These are phyloP conservation scores for Pseudocercospora macadamiae DNA, from an alignment of 2,329 filamentous ascomycete species.

Conservation along the genomic window DNA sequence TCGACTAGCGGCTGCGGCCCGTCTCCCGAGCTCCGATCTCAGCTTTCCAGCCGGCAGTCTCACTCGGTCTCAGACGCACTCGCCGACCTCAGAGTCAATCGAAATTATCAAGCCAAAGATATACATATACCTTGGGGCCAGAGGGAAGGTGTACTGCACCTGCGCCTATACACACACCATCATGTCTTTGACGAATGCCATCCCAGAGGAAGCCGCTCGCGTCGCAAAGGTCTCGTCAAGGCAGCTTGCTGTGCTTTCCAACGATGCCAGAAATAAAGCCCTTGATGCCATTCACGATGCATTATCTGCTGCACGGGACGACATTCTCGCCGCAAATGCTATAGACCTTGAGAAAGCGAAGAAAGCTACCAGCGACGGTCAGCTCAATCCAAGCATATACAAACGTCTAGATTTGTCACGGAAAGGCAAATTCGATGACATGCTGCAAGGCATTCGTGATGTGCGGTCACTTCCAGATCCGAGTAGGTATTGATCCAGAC, in stretches of 20 bases:
- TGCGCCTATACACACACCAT: background rate
- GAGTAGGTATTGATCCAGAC: conserved; percentile 57
- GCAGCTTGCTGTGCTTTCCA: conserved; percentile 76
- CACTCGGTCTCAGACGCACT: background rate
- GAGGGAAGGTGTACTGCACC: background rate
- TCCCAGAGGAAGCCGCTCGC: conserved; percentile 74
- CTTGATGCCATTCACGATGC: conserved; percentile 80
- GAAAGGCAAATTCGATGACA: conserved; percentile 93
- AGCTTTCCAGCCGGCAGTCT: background rate
- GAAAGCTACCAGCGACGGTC: conserved; percentile 72
- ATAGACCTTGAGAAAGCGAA: conserved; percentile 76
- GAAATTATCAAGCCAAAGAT: background rate
- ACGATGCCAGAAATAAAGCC: conserved; percentile 77
- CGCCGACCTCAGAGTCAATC: conserved; percentile 1
- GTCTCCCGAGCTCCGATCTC: conserved; percentile 1
- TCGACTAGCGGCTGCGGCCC: background rate
- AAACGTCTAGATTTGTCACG: conserved; percentile 85
- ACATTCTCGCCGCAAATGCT: conserved; percentile 85
- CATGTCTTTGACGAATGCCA: conserved; percentile 91
- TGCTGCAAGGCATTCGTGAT: conserved; percentile 92
- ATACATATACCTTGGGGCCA: too few relatives aligned
- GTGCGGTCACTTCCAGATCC: conserved; percentile 84
- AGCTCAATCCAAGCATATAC: conserved; percentile 78
- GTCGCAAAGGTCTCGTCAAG: conserved; percentile 81
- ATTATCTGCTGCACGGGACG: conserved; percentile 68